Conservation (phyloP, 306 rosid genomes). For the Coriaria nepalensis region DNA sequence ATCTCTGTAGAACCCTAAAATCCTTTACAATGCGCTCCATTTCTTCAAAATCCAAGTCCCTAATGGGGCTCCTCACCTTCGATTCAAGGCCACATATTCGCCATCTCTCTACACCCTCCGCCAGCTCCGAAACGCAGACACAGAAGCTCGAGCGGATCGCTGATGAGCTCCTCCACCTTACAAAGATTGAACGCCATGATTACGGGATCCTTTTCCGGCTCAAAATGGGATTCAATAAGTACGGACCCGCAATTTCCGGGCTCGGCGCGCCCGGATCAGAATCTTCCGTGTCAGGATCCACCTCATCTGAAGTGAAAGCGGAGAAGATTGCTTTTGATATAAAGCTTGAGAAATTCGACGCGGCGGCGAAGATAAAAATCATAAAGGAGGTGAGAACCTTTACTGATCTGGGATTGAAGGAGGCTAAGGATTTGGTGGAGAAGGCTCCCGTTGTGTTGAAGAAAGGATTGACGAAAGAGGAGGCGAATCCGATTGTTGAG, state of each 20-base stretch:
- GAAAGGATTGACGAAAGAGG: slow-evolving; percentile 32
- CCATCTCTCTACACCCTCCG: slow-evolving; percentile 14
- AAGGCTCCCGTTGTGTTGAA: slow-evolving; percentile 31
- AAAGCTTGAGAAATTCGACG: slow-evolving; percentile 34
- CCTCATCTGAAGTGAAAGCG: slow-evolving; percentile 17
- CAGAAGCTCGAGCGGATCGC: slow-evolving; percentile 33
- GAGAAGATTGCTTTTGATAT: slow-evolving; percentile 33
- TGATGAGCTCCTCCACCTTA: slow-evolving; percentile 26
- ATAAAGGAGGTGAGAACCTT: slow-evolving; percentile 37
- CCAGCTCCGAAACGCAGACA: slow-evolving; percentile 15
- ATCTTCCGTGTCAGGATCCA: slow-evolving; percentile 19
- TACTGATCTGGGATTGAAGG: slow-evolving; percentile 30
- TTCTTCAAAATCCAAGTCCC: slow-evolving; percentile 13
- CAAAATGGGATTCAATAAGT: slow-evolving; percentile 34
- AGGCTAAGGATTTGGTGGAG: slow-evolving; percentile 41
- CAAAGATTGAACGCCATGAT: slow-evolving; percentile 30
- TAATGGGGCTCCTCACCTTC: slow-evolving; percentile 12
- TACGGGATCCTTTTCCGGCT: slow-evolving; percentile 30
- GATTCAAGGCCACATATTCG: slow-evolving; percentile 6
- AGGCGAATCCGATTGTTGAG: slow-evolving; percentile 23
- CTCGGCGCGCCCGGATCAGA: slow-evolving; percentile 8
- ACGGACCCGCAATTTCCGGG: slow-evolving; percentile 29
- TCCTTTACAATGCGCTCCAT: slow-evolving; percentile 8
- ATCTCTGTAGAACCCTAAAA: not conserved
- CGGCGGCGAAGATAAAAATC: slow-evolving; percentile 35